These are phyloP conservation scores for Candida alai DNA, from an alignment of 805 yeast species.

Conservation along the genomic window DNA sequence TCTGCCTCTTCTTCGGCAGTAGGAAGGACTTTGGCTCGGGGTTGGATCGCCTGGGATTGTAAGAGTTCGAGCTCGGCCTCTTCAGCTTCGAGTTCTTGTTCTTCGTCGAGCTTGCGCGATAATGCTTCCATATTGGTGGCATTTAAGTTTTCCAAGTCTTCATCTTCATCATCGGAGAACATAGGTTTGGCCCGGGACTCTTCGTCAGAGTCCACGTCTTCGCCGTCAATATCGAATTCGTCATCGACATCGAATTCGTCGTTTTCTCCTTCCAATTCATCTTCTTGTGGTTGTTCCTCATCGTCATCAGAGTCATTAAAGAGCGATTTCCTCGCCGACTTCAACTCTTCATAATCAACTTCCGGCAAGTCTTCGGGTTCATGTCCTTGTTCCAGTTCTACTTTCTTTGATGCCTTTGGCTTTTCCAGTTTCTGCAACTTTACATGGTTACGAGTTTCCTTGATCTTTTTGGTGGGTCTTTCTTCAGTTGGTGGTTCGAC, in stretches of 20 bases:
- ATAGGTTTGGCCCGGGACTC: constrained; percentile 60
- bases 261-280: constrained; percentile 36
- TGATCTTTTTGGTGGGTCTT: constrained; percentile 9
- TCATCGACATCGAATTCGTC: constrained; percentile 37
- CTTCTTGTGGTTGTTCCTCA: constrained; percentile 28
- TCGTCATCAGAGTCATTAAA: constrained; percentile 72
- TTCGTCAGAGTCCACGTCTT: constrained; percentile 55
- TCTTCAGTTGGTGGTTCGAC: constrained; percentile 7
- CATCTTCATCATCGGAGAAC: constrained; percentile 77
- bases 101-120: constrained; percentile 61
- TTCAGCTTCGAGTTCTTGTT: constrained; percentile 45
- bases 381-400: constrained; percentile 19
- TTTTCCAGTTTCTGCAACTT: constrained; percentile 13
- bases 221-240: constrained; percentile 34
- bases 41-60: constrained; percentile 56
- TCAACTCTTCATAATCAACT: constrained; percentile 58
- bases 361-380: constrained; percentile 51
- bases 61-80: constrained; percentile 53
- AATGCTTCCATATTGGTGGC: constrained; percentile 82
- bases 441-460: constrained; percentile 4
- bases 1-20: constrained; percentile 60
- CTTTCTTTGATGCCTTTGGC: constrained; percentile 16
- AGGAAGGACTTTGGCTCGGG: constrained; percentile 76
- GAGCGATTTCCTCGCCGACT: constrained; percentile 67
- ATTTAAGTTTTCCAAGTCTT: constrained; percentile 59